These are phyloP conservation scores for Marasmius sp. DNA, from an alignment of 1,284 basidiomycete species.

Conservation along the genomic window DNA sequence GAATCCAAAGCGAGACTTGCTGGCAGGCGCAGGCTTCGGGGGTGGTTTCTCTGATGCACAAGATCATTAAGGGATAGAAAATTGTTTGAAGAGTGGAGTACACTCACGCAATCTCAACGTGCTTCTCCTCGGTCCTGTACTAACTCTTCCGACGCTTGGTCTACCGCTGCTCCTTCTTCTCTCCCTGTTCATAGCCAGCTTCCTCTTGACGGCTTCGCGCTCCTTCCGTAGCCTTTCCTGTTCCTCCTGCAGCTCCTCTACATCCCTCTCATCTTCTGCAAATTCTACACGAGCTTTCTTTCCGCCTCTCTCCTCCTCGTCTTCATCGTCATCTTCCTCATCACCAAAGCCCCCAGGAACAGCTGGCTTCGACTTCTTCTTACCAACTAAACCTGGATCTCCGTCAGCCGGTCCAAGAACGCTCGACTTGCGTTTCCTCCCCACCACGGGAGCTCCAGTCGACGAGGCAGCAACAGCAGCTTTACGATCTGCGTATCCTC, in stretches of 20 bases:
- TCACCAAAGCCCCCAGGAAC: slow-evolving; percentile 59
- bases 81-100: slow-evolving; percentile 6
- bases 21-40: slow-evolving; percentile 26
- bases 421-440: slow-evolving; percentile 48
- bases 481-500: slow-evolving; percentile 57
- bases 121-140: slow-evolving; percentile 19
- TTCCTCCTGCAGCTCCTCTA: slow-evolving; percentile 30
- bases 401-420: slow-evolving; percentile 24
- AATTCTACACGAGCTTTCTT: slow-evolving; percentile 16
- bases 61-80: not conserved
- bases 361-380: slow-evolving; percentile 40
- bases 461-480: slow-evolving; percentile 11
- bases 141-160: slow-evolving; percentile 37
- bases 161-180: slow-evolving; percentile 65
- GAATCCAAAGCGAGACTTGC: slow-evolving; percentile 51
- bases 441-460: slow-evolving; percentile 24
- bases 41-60: slow-evolving; percentile 6
- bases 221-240: slow-evolving; percentile 41
- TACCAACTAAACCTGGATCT: slow-evolving; percentile 17
- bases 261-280: slow-evolving; percentile 6
- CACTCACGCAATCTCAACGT: slow-evolving; percentile 30
- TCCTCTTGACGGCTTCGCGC: slow-evolving; percentile 55
- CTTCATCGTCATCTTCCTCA: slow-evolving; percentile 39
- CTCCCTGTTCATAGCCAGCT: slow-evolving; percentile 61
- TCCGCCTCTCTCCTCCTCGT: slow-evolving; percentile 27